A percentile compares a stretch with the other conserved stretches of the same genome.
phyloP scores from a whole-genome alignment of 2,329 filamentous ascomycete species.

The Colletotrichum sansevieriae region DNA sequence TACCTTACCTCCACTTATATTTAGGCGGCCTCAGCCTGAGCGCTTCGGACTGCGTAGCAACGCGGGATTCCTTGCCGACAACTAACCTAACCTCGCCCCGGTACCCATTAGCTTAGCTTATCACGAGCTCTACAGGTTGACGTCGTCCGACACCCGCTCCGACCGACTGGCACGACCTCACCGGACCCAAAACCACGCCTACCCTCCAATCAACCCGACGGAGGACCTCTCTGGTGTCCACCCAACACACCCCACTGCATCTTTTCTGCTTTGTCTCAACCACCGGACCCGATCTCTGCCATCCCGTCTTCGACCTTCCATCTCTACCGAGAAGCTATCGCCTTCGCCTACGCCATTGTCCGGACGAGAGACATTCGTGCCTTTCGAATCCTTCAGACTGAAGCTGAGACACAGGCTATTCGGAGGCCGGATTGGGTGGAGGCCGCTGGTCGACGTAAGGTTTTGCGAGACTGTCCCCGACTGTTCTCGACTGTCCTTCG shows the following conservation, averaged over 20 bases:
- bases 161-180: conserved; percentile 1
- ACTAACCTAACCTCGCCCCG: neutral
- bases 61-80: too few species aligned
- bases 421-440: neutral
- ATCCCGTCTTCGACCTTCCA: neutral
- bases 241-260: neutral
- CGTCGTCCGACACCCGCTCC: neutral
- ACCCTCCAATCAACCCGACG: neutral
- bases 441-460: too few species aligned
- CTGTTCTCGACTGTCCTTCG: neutral
- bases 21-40: too few species aligned
- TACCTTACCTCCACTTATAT: neutral
- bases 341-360: neutral
- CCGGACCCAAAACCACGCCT: neutral
- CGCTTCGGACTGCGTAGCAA: neutral
- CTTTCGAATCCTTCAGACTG: neutral
- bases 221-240: neutral
- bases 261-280: neutral
- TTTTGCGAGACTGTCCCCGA: neutral
- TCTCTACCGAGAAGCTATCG: neutral
- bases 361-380: neutral
- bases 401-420: neutral
- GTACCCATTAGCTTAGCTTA: conserved; percentile 1
- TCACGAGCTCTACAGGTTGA: neutral
- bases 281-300: neutral